These are phyloP conservation scores for Beauveria medogensis DNA, from an alignment of 2,329 filamentous ascomycete species.

Conservation along the genomic window DNA sequence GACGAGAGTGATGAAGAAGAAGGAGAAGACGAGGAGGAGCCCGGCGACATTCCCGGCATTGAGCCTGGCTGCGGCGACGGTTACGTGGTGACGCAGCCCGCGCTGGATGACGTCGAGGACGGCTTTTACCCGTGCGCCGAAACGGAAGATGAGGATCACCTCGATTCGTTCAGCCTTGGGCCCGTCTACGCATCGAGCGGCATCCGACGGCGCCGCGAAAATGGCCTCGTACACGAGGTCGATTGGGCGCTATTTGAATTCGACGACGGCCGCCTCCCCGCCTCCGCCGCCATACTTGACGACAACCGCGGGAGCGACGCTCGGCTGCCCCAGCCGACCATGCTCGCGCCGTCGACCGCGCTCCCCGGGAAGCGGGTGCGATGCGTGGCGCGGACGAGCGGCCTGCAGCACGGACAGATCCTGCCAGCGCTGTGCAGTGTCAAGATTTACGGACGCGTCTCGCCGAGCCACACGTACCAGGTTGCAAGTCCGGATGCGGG, in stretches of 20 bases:
- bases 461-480: slow-evolving; percentile 66
- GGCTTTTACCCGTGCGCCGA: slow-evolving; percentile 72
- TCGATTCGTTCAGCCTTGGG: slow-evolving; percentile 73
- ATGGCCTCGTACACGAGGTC: slow-evolving; percentile 77
- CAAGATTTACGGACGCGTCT: slow-evolving; percentile 76
- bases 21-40: slow-evolving; percentile 47
- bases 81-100: slow-evolving; percentile 83
- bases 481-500: slow-evolving; percentile 34
- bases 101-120: slow-evolving; percentile 75
- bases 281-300: slow-evolving; percentile 59
- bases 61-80: slow-evolving; percentile 66
- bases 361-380: slow-evolving; percentile 75
- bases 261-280: slow-evolving; percentile 59
- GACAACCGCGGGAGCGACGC: slow-evolving; percentile 13
- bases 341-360: slow-evolving; percentile 48
- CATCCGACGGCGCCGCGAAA: slow-evolving; percentile 65
- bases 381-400: slow-evolving; percentile 81
- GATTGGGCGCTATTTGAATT: slow-evolving; percentile 93
- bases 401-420: slow-evolving; percentile 71
- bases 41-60: slow-evolving; percentile 72
- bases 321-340: slow-evolving; percentile 40
- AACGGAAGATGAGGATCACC: slow-evolving; percentile 69
- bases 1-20: slow-evolving; percentile 44
- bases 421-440: slow-evolving; percentile 72
- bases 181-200: slow-evolving; percentile 86